phyloP scores from a whole-genome alignment of 352 stramenopile genomes.

The Globisporangium nagaii region DNA sequence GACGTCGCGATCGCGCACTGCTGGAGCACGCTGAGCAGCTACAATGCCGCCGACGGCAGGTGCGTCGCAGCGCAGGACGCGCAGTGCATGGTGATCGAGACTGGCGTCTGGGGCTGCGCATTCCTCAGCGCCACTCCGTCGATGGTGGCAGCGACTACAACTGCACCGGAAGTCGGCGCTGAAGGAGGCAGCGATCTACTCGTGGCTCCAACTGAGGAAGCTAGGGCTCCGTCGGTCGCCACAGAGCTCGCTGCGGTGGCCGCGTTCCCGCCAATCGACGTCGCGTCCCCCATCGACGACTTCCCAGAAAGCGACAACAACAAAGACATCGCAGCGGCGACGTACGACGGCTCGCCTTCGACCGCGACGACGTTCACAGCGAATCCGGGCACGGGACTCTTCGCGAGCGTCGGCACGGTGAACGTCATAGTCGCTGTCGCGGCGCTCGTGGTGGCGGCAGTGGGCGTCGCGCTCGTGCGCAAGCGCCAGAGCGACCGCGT shows the following conservation, averaged over 20 bases:
- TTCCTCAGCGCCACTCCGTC: conserved; percentile 10
- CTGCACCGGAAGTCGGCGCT: neutral
- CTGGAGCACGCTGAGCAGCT: conserved; percentile 16
- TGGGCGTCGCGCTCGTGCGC: conserved; percentile 9
- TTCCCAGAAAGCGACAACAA: neutral
- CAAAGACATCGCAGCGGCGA: neutral
- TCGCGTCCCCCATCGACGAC: neutral
- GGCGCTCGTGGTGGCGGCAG: conserved; percentile 2
- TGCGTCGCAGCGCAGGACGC: conserved; percentile 39
- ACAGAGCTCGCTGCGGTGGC: neutral
- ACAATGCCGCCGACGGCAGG: neutral
- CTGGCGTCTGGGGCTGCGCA: conserved; percentile 28
- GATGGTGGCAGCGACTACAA: neutral
- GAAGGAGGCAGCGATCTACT: neutral
- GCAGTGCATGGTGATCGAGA: conserved; percentile 23
- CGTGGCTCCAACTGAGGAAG: too few relatives aligned
- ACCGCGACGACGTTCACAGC: neutral
- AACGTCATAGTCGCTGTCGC: conserved; percentile 5
- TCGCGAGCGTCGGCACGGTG: neutral
- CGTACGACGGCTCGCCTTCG: neutral
- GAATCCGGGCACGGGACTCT: too few relatives aligned
- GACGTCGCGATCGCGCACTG: conserved; percentile 30
- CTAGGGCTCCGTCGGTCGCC: too few relatives aligned
- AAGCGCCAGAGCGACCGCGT: conserved; percentile 4
- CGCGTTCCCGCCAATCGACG: neutral